Conservation (phyloP, 2,329 filamentous ascomycete genomes). For the Pseudogymnoascus pannorum region DNA sequence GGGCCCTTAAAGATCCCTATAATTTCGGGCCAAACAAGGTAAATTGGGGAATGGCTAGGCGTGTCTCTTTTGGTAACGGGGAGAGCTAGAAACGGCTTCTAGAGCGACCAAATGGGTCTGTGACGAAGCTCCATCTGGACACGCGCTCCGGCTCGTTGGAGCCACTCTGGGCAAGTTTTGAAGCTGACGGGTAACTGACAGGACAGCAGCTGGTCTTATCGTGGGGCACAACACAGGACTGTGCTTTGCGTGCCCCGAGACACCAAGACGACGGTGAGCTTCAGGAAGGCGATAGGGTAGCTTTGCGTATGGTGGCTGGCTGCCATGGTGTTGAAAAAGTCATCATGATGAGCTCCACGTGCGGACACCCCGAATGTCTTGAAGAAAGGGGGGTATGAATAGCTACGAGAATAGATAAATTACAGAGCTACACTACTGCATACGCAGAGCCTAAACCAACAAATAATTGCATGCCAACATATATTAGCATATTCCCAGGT, state of each 20-base stretch:
- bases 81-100: not conserved
- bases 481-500: not conserved
- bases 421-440: no score
- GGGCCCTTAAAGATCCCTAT: not conserved
- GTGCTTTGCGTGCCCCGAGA: not conserved
- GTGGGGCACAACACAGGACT: not conserved
- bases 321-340: not conserved
- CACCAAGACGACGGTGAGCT: not conserved
- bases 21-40: slow-evolving; percentile 1
- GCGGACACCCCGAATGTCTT: not conserved
- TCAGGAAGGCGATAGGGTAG: not conserved
- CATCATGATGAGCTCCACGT: not conserved
- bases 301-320: no score
- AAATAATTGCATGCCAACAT: not conserved
- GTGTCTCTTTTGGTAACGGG: not conserved
- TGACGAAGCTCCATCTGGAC: not conserved
- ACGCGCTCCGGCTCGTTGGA: not conserved
- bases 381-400: not conserved
- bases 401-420: not conserved
- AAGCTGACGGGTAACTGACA: not conserved
- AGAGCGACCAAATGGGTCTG: not conserved
- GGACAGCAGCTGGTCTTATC: not conserved
- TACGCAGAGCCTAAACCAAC: not conserved
- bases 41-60: not conserved
- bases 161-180: not conserved